Conservation (phyloP, 2,329 filamentous ascomycete species). For the Colletotrichum liaoningense region DNA sequence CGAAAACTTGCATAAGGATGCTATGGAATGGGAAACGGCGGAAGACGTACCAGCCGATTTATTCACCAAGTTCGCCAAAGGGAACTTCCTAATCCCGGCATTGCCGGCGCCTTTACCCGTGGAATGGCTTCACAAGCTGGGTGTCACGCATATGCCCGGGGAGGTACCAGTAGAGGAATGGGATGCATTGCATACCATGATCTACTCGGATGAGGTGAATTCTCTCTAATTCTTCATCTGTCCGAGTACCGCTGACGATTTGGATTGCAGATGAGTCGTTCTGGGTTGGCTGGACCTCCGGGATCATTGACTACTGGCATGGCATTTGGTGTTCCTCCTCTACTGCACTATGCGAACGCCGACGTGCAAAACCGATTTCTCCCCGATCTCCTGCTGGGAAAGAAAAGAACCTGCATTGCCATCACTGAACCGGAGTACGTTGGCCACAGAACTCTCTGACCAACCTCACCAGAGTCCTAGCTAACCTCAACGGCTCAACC, state of each 20-base stretch:
- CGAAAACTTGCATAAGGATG: not conserved
- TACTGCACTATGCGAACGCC: not conserved
- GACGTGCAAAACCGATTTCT: not conserved
- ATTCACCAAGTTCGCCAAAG: not conserved
- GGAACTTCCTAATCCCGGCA: not conserved
- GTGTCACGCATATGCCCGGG: not conserved
- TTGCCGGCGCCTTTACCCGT: not conserved
- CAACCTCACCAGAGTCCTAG: not conserved
- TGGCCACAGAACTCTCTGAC: not conserved
- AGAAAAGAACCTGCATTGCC: not conserved
- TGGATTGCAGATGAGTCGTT: not conserved
- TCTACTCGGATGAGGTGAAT: not conserved
- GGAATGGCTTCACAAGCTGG: not conserved
- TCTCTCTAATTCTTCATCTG: not conserved
- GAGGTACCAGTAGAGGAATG: not conserved
- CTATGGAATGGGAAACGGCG: not conserved
- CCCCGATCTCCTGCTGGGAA: not conserved
- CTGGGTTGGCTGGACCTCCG: not conserved
- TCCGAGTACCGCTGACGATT: not conserved
- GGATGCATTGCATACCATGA: not conserved
- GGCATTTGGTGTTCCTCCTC: not conserved
- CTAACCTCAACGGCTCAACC: not conserved
- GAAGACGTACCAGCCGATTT: not conserved
- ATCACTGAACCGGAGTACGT: not conserved
- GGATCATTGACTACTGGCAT: not conserved